Evolutionary conservation across 371 early-diverging fungal species (phyloP), one percentile per base, ranked within the genome.

Genomic region (Mucor plumbeus): DNA sequence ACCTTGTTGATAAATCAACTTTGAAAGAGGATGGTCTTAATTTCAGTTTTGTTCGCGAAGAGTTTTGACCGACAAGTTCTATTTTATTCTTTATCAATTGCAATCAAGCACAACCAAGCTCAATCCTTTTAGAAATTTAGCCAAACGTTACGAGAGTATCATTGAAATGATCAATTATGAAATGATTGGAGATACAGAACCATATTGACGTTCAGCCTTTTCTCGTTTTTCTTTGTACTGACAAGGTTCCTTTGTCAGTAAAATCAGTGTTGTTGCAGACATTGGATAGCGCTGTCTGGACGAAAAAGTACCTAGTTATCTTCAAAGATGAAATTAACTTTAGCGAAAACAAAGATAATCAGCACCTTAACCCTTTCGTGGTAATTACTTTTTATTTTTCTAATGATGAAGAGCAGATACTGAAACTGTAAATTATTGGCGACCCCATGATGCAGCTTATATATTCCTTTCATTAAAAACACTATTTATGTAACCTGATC

Each of bases 201-300:
- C 56, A 34, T 39, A 19, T 53, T 55, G 56, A 63, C 43, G 39
- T 63, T 31, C n/a, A 56, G 34, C 64, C 64, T 55, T 63, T 55
- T 40, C 64, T 63, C 55, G 64, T 63, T 63, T n/a, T 63, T 56
- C 56, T 63, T 54, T 54, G 63, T 38, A 54, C 40, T 63, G 64
- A 56, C 40, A 63, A 63, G 64, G 40, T 41, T n/a, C 55, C 56
- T 11, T 63, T 55, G 34, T 33, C 43, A 63, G 55, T 55, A 41
- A 63, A 40, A 33, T 56, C 56, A 63, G 5, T 63, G 56, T 41
- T 63, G 19, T 63, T 39, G 38, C 53, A 50, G 39, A 26, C 21
- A 53, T 54, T 54, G 54, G 54, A 54, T 53, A 63, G 53, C 38
- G 35, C 55, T 63, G 54, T 41, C 55, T 15, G 44, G 43, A 9